Conservation (phyloP, 2,329 filamentous ascomycete species). For the Drechslera avenae region DNA sequence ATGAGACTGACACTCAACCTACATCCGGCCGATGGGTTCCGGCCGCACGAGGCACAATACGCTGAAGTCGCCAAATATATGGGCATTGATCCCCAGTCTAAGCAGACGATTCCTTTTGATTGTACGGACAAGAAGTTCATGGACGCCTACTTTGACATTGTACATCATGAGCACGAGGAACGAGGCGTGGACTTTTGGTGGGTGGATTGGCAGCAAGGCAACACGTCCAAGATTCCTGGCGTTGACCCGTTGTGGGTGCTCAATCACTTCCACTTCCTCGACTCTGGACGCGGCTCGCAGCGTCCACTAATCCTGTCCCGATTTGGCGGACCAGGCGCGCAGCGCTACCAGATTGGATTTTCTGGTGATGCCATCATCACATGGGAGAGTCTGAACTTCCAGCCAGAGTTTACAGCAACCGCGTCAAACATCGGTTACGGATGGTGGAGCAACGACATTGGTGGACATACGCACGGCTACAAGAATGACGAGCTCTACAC, state of each 20-base stretch:
- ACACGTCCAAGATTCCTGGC: conserved; percentile 59
- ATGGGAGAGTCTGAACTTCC: conserved; percentile 66
- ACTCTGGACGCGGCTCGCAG: conserved; percentile 53
- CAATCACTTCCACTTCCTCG: conserved; percentile 68
- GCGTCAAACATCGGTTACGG: conserved; percentile 71
- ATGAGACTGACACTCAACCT: conserved; percentile 65
- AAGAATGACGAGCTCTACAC: conserved; percentile 64
- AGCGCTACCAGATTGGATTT: conserved; percentile 69
- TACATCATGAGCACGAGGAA: conserved; percentile 62
- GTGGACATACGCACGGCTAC: conserved; percentile 64
- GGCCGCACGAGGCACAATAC: conserved; percentile 63
- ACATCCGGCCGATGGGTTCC: conserved; percentile 65
- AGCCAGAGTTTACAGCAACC: conserved; percentile 70
- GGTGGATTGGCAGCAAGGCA: conserved; percentile 71
- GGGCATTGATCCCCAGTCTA: conserved; percentile 56
- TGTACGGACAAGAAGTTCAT: conserved; percentile 60
- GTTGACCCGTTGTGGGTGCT: conserved; percentile 69
- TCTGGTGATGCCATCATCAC: conserved; percentile 66
- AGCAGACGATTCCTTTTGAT: conserved; percentile 62
- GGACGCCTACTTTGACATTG: conserved; percentile 63
- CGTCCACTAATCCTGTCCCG: conserved; percentile 63
- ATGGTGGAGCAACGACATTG: conserved; percentile 72
- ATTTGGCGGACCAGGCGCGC: conserved; percentile 66
- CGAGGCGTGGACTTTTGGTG: conserved; percentile 68
- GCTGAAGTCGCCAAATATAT: conserved; percentile 59